These are phyloP conservation scores for Magnolia officinalis DNA, from an alignment of 164 flowering plant genomes.

Conservation along the genomic window DNA sequence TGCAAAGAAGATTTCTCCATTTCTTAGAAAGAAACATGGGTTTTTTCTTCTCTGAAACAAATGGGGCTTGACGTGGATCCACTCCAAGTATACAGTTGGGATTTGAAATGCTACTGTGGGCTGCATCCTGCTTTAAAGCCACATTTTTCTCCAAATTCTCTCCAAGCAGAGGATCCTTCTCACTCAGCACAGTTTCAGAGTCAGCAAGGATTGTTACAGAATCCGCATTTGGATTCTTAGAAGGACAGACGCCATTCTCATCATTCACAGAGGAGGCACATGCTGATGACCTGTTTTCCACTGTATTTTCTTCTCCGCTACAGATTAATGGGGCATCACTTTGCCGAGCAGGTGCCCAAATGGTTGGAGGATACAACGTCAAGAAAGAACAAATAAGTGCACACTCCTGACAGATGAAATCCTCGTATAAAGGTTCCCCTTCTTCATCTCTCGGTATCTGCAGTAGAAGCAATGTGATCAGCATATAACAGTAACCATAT, in stretches of 20 bases:
- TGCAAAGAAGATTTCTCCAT: constrained; percentile 86
- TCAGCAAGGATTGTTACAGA: constrained; percentile 9
- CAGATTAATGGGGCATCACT: constrained; percentile 20
- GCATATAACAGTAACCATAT: background rate
- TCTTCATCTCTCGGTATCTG: constrained; percentile 96
- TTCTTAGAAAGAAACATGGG: constrained; percentile 76
- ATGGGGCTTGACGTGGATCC: constrained; percentile 29
- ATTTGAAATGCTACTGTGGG: constrained; percentile 12
- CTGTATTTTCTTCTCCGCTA: constrained; percentile 31
- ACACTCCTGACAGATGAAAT: constrained; percentile 79
- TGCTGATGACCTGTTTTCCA: constrained; percentile 28
- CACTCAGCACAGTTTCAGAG: constrained; percentile 20
- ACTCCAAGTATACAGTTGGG: constrained; percentile 50
- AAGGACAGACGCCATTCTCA: constrained; percentile 22
- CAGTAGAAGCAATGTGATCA: constrained; percentile 2
- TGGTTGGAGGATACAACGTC: constrained; percentile 55
- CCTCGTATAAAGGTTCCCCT: constrained; percentile 87
- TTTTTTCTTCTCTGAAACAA: constrained; percentile 33
- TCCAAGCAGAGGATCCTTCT: constrained; percentile 17
- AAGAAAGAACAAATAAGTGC: constrained; percentile 61
- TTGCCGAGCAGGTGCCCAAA: constrained; percentile 39
- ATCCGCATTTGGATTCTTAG: constrained; percentile 13
- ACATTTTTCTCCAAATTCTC: constrained; percentile 28
- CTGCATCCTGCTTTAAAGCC: constrained; percentile 12
- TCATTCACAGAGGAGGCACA: constrained; percentile 26